Base-by-base conservation (phyloP, 306 rosid species). In the Quercus gilva region DNA sequence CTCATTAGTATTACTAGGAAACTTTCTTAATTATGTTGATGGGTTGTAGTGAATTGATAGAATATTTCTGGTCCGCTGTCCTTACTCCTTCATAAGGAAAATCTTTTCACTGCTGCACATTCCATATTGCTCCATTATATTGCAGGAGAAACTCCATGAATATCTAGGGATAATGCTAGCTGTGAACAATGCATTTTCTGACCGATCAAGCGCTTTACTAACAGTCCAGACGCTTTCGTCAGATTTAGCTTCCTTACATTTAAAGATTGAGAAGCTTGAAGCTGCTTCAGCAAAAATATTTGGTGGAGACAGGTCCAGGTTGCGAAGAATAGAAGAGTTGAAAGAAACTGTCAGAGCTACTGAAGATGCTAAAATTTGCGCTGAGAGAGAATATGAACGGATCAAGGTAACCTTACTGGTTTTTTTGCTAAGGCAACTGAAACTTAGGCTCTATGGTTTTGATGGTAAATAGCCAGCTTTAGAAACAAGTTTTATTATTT, bases 81-180 rank as follows among this genome's bases (percentile, higher is more conserved):
- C 29, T n/a, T n/a, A n/a, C n/a, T n/a, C n/a, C n/a, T 7, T 67
- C 8, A 12, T 31, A 31, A 64, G 73, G 69, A 64, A 5, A 76
- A 51, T 49, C 52, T 18, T 29, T 8, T 65, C 71, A 21, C 3
- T 23, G 9, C 55, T 69, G 56, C 20, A 73, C 75, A 63, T 58
- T 5, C 17, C 52, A 37, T 20, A n/a, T 26, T 65, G 49, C 49
- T 19, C 28, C n/a, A 60, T 67, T 14, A 67, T 9, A 35, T 81
- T 74, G 74, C 88, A 88, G 92, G 92, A 86, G 71, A 91, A 89
- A 69, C 90, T 96, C 74, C 99, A 96, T 63, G 99, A 96, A 57
- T 96, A 93, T 86, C 98, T 96, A n/a, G 99, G 99, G 73, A 85
- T 90, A 61, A 91, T 90, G 92, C 86, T 96, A 83, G 94, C 98